Evolutionary conservation across 345 rosid species (phyloP).

Genomic region (Trapa bicornis): DNA sequence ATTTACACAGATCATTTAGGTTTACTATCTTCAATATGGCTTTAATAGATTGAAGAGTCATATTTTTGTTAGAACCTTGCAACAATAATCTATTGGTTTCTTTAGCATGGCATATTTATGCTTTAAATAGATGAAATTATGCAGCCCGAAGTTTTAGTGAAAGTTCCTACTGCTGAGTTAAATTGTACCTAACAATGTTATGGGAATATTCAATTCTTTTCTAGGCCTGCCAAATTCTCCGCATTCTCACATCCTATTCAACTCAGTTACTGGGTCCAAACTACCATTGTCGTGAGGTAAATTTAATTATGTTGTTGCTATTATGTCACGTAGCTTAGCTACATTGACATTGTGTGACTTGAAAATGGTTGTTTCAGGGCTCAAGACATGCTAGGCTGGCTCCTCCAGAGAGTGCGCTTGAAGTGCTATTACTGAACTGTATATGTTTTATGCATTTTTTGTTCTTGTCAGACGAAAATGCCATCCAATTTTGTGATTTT

Average conservation of each 20-base stretch:
- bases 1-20: background rate
- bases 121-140: background rate
- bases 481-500: background rate
- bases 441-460: constrained; percentile 10
- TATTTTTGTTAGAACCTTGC: background rate
- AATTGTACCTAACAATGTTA: background rate
- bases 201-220: constrained; percentile 9
- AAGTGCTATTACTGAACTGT: constrained; percentile 60
- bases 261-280: constrained; percentile 86
- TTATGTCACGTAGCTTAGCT: background rate
- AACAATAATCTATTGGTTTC: background rate
- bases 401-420: constrained; percentile 41
- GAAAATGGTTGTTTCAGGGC: constrained; percentile 29
- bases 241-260: constrained; percentile 65
- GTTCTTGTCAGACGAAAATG: background rate
- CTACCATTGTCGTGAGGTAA: constrained; percentile 80
- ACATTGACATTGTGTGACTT: background rate
- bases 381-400: constrained; percentile 60
- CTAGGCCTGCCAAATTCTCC: constrained; percentile 61
- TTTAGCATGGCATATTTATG: background rate
- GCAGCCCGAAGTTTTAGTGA: background rate
- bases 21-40: background rate
- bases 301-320: background rate
- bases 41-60: background rate
- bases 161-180: background rate